A percentile compares a stretch with the other conserved stretches of the same genome.
Conservation (phyloP, 129 eudicot species). For the Centrapalus pauciflorus region DNA sequence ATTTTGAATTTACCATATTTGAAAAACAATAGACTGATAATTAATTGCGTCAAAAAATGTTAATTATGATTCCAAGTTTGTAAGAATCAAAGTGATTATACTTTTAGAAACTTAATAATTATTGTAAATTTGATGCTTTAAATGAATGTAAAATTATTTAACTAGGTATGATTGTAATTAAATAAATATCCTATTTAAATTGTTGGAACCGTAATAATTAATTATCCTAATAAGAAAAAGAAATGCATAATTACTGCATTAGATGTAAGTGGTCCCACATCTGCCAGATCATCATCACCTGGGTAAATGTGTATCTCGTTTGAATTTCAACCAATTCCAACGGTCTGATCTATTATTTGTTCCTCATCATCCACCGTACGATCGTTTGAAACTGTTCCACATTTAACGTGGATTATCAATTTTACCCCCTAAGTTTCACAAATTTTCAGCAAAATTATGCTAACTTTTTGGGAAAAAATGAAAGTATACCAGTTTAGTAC, state of each 20-base stretch:
- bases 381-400: constrained; percentile 6
- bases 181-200: too few relatives aligned
- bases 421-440: neutral
- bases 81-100: too few relatives aligned
- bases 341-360: constrained; percentile 46
- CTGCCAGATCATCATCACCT: constrained; percentile 33
- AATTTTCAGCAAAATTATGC: neutral
- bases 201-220: neutral
- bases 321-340: constrained; percentile 45
- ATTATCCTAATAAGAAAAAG: neutral
- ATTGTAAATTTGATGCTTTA: too few relatives aligned
- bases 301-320: constrained; percentile 22
- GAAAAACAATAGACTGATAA: too few relatives aligned
- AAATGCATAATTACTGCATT: neutral
- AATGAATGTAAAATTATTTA: too few relatives aligned
- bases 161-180: too few relatives aligned
- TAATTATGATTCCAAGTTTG: too few relatives aligned
- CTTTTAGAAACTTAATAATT: too few relatives aligned
- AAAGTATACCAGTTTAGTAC: too few relatives aligned
- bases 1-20: too few relatives aligned
- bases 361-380: constrained; percentile 32
- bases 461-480: constrained; percentile 1
- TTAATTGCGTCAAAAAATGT: too few relatives aligned
- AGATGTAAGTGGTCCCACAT: constrained; percentile 14
- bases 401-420: too few relatives aligned